Conservation (phyloP, 306 rosid genomes). For the Castanea crenata region DNA sequence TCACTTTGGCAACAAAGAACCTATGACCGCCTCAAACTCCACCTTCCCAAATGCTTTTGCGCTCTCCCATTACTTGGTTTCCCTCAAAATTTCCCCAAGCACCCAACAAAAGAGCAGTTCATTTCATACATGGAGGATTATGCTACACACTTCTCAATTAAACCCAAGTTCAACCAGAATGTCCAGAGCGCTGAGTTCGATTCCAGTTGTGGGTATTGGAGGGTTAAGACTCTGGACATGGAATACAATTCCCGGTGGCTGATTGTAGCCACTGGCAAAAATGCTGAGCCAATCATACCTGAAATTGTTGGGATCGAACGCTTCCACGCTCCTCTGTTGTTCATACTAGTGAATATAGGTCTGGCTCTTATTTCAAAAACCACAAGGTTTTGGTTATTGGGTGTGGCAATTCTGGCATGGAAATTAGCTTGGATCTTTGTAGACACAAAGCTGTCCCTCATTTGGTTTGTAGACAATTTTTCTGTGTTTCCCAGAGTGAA, state of each 20-base stretch:
- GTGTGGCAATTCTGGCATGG: slow-evolving; percentile 99
- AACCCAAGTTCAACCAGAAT: slow-evolving; percentile 61
- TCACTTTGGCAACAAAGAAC: slow-evolving; percentile 78
- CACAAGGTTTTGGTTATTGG: slow-evolving; percentile 77
- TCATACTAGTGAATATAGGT: slow-evolving; percentile 65
- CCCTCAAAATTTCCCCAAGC: slow-evolving; percentile 63
- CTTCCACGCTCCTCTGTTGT: slow-evolving; percentile 43
- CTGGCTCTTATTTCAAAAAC: slow-evolving; percentile 54
- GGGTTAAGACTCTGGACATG: slow-evolving; percentile 46
- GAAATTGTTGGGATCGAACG: slow-evolving; percentile 51
- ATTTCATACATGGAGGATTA: slow-evolving; percentile 76
- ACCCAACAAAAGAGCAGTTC: slow-evolving; percentile 78
- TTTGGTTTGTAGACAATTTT: slow-evolving; percentile 72
- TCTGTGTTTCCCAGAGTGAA: slow-evolving; percentile 69
- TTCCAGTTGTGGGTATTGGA: slow-evolving; percentile 41
- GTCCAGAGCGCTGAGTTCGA: slow-evolving; percentile 59
- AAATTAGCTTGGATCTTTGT: slow-evolving; percentile 91
- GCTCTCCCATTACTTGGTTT: slow-evolving; percentile 69
- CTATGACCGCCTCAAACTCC: slow-evolving; percentile 85
- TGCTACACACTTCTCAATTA: slow-evolving; percentile 57
- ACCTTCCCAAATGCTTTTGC: slow-evolving; percentile 79
- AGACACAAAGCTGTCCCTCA: slow-evolving; percentile 71
- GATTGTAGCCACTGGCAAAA: slow-evolving; percentile 84
- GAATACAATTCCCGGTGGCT: slow-evolving; percentile 66
- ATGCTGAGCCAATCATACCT: slow-evolving; percentile 78